A percentile compares a stretch with the other conserved stretches of the same genome.
Conservation (phyloP, 495 filamentous ascomycete genomes). For the Aspergillus haitiensis region DNA sequence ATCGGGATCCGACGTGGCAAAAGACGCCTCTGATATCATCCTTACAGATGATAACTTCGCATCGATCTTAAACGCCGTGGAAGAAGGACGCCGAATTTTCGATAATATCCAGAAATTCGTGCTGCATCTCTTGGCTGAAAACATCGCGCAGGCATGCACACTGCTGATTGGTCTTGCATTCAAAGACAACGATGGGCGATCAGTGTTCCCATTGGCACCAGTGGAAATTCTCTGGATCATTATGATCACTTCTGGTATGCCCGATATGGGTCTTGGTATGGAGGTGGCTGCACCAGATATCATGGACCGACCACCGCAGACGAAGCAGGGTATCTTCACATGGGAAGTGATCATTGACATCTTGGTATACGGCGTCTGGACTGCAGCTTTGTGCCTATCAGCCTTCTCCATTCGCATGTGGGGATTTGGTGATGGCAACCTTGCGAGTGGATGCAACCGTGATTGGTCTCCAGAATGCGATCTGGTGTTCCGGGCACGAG, state of each 20-base stretch:
- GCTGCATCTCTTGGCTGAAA: conserved; percentile 69
- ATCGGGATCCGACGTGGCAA: conserved; percentile 79
- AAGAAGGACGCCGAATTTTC: conserved; percentile 71
- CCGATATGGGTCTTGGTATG: conserved; percentile 75
- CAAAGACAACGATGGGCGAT: conserved; percentile 61
- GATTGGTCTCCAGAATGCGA: conserved; percentile 55
- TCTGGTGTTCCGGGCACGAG: conserved; percentile 68
- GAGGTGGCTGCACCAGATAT: conserved; percentile 67
- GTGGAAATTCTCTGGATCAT: conserved; percentile 79
- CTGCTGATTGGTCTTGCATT: conserved; percentile 72
- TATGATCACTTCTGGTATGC: conserved; percentile 71
- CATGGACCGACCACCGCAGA: conserved; percentile 65
- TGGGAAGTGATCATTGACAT: conserved; percentile 67
- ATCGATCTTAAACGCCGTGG: conserved; percentile 70
- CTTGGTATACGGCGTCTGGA: conserved; percentile 68
- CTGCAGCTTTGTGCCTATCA: conserved; percentile 63
- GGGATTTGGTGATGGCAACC: conserved; percentile 64
- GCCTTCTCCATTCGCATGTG: conserved; percentile 68
- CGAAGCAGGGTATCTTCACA: conserved; percentile 68
- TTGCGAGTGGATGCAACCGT: conserved; percentile 65
- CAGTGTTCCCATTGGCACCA: conserved; percentile 70
- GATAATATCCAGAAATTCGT: conserved; percentile 81
- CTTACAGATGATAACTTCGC: conserved; percentile 84
- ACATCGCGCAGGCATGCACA: conserved; percentile 67
- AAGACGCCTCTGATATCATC: conserved; percentile 80